These are phyloP conservation scores for Leucocoprinus leucothites DNA, from an alignment of 768 basidiomycete genomes.

Conservation along the genomic window DNA sequence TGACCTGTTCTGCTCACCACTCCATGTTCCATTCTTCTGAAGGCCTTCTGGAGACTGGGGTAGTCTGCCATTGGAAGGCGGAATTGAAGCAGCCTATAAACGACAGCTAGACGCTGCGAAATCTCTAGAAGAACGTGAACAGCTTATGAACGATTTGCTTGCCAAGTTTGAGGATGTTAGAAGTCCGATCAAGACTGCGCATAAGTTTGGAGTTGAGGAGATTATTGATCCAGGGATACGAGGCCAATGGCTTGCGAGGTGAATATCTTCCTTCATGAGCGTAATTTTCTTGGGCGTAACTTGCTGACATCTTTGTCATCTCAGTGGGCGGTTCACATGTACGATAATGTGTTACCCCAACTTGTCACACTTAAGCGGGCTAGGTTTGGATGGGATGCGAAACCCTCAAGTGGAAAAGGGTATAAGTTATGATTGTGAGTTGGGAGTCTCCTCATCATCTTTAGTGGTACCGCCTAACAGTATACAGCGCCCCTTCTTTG, in stretches of 20 bases:
- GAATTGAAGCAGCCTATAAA: slow-evolving; percentile 40
- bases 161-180: slow-evolving; percentile 34
- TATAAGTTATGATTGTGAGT: slow-evolving; percentile 25
- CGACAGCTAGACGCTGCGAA: slow-evolving; percentile 30
- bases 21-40: background rate
- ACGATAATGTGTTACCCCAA: slow-evolving; percentile 31
- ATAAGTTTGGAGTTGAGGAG: slow-evolving; percentile 38
- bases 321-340: slow-evolving; percentile 34
- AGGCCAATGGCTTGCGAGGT: slow-evolving; percentile 35
- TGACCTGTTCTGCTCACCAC: too few relatives aligned
- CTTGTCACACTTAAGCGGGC: slow-evolving; percentile 11
- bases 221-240: slow-evolving; percentile 40
- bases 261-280: slow-evolving; percentile 9
- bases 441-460: too few relatives aligned
- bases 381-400: slow-evolving; percentile 11
- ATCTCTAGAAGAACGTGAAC: slow-evolving; percentile 29
- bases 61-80: slow-evolving; percentile 37
- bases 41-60: slow-evolving; percentile 44
- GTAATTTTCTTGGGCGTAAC: background rate
- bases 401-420: slow-evolving; percentile 27
- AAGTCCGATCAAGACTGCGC: slow-evolving; percentile 34
- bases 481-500: too few relatives aligned
- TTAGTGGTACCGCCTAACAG: too few relatives aligned
- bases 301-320: background rate
- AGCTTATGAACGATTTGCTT: slow-evolving; percentile 31